These are phyloP conservation scores for Candida odintsovae DNA, from an alignment of 805 yeast genomes.

Conservation along the genomic window DNA sequence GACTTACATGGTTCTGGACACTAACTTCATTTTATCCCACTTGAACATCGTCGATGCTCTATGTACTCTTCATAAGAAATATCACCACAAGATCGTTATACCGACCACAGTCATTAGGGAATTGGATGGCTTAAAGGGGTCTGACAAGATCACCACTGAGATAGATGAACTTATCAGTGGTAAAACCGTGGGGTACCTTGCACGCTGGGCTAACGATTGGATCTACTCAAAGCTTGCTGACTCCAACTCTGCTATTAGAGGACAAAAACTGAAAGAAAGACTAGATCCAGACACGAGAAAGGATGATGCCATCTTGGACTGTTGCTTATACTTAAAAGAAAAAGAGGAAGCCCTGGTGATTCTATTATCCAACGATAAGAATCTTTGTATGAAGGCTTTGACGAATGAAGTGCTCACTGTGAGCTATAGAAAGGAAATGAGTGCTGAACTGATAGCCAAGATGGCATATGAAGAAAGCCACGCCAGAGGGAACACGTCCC, in stretches of 20 bases:
- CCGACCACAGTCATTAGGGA: conserved; percentile 72
- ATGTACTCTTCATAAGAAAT: conserved; percentile 31
- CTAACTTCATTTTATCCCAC: conserved; percentile 76
- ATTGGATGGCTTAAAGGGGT: conserved; percentile 73
- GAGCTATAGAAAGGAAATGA: conserved; percentile 37
- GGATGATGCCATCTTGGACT: conserved; percentile 84
- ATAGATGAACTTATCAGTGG: conserved; percentile 9
- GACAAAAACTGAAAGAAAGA: conserved; percentile 56
- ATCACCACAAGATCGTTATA: conserved; percentile 48
- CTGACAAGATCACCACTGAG: conserved; percentile 21
- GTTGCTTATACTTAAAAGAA: conserved; percentile 60
- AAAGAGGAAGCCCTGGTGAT: conserved; percentile 41
- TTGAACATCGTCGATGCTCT: conserved; percentile 52
- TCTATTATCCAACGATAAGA: conserved; percentile 75
- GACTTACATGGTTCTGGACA: conserved; percentile 63
- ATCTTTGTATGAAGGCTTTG: conserved; percentile 73
- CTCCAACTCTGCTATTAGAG: conserved; percentile 44
- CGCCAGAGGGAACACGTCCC: neutral
- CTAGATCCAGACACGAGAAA: conserved; percentile 41
- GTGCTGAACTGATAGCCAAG: conserved; percentile 40
- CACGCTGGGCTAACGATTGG: conserved; percentile 78
- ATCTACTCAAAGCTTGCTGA: conserved; percentile 55
- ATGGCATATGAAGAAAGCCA: conserved; percentile 24
- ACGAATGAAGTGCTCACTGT: conserved; percentile 63
- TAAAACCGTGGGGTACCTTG: conserved; percentile 45